These are phyloP conservation scores for Crithidia sp. DNA, from an alignment of 208 protist genomes.

Conservation along the genomic window DNA sequence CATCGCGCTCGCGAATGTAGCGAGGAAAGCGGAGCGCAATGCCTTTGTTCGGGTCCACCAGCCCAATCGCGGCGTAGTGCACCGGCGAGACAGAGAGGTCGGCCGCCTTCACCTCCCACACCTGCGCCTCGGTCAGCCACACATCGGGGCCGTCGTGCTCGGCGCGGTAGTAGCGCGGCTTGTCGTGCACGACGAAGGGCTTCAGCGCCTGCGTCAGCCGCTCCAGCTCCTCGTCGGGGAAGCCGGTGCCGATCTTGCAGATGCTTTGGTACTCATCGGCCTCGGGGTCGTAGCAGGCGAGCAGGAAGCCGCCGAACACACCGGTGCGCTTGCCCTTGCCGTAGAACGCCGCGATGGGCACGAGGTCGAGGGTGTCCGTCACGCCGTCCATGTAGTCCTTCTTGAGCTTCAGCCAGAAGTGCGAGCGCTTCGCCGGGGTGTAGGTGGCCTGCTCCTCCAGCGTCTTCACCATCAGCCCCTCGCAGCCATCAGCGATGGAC, in stretches of 20 bases:
- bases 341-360: constrained; percentile 97
- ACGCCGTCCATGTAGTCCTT: constrained; percentile 99
- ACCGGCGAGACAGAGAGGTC: constrained; percentile 98
- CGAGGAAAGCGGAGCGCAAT: constrained; percentile 99
- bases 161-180: constrained; percentile 84
- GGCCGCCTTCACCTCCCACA: constrained; percentile 99
- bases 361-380: constrained; percentile 98
- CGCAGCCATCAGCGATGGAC: constrained; percentile 89
- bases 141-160: constrained; percentile 91
- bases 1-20: constrained; percentile 97
- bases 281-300: constrained; percentile 98
- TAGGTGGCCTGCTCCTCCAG: constrained; percentile 95
- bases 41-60: constrained; percentile 91
- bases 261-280: constrained; percentile 97
- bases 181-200: constrained; percentile 54
- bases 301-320: constrained; percentile 97
- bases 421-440: constrained; percentile 96
- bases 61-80: constrained; percentile 94
- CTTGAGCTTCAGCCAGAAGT: constrained; percentile 99
- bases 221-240: constrained; percentile 95
- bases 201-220: constrained; percentile 69
- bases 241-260: constrained; percentile 98
- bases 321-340: constrained; percentile 99
- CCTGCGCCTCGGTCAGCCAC: constrained; percentile 95
- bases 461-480: constrained; percentile 99